Conservation (phyloP, 2,329 filamentous ascomycete species). For the Aspergillus transmontanensis region DNA sequence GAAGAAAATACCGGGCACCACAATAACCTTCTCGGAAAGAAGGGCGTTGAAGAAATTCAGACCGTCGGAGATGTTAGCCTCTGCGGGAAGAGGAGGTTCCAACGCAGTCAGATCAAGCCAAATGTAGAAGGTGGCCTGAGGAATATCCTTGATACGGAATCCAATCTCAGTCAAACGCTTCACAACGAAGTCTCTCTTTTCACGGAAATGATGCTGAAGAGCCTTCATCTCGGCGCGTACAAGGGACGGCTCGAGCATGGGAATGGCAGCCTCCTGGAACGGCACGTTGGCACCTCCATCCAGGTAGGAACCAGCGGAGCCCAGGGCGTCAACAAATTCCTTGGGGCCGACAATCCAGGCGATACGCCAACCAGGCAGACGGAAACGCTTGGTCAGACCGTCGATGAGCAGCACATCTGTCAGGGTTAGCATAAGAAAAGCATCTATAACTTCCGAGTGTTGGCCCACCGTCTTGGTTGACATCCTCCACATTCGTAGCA, state of each 20-base stretch:
- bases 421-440: constrained; percentile 12
- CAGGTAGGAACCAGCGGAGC: constrained; percentile 88
- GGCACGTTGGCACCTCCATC: constrained; percentile 93
- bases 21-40: constrained; percentile 90
- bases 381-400: constrained; percentile 94
- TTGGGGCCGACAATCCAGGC: constrained; percentile 96
- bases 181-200: constrained; percentile 91
- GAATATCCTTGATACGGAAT: constrained; percentile 80
- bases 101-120: constrained; percentile 65
- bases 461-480: constrained; percentile 68
- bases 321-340: constrained; percentile 92
- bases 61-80: constrained; percentile 79
- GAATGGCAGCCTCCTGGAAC: constrained; percentile 90
- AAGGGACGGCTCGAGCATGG: constrained; percentile 84
- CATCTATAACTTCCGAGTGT: neutral
- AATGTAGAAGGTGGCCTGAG: constrained; percentile 93
- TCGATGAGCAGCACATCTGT: constrained; percentile 88
- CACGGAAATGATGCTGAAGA: constrained; percentile 84
- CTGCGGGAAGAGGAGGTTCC: constrained; percentile 56
- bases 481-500: constrained; percentile 86
- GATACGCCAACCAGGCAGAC: constrained; percentile 92
- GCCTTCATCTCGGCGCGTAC: constrained; percentile 86
- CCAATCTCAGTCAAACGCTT: constrained; percentile 79
- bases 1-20: constrained; percentile 97
- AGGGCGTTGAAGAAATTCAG: constrained; percentile 97